These are phyloP conservation scores for Mycena floridula DNA, from an alignment of 768 basidiomycete genomes.

Conservation along the genomic window DNA sequence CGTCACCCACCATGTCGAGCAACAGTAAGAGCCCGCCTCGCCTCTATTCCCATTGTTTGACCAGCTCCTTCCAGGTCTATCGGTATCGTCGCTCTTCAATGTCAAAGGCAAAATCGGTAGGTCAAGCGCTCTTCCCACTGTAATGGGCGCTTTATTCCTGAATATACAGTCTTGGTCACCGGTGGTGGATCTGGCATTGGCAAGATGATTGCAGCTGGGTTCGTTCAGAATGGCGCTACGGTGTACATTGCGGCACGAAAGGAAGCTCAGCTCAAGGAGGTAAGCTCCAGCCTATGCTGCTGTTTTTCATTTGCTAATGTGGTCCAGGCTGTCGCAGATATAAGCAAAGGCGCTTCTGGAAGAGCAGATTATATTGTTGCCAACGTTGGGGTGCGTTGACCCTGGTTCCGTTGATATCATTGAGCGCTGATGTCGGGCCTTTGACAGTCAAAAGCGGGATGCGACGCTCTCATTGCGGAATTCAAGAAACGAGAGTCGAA, in stretches of 20 bases:
- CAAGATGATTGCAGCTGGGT: slow-evolving; percentile 76
- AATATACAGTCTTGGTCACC: slow-evolving; percentile 61
- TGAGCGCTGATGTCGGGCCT: neutral
- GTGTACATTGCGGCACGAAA: slow-evolving; percentile 90
- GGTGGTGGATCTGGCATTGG: slow-evolving; percentile 84
- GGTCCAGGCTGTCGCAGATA: slow-evolving; percentile 44
- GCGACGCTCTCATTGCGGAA: slow-evolving; percentile 61
- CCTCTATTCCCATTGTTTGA: too few relatives aligned
- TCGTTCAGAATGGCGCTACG: slow-evolving; percentile 80
- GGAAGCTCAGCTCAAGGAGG: slow-evolving; percentile 71
- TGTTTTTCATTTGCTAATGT: neutral
- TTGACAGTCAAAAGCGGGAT: slow-evolving; percentile 67
- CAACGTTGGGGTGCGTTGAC: slow-evolving; percentile 66
- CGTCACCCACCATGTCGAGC: too few relatives aligned
- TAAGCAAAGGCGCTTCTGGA: slow-evolving; percentile 56
- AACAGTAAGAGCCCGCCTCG: too few relatives aligned
- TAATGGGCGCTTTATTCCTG: slow-evolving; percentile 1
- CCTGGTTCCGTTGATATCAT: neutral
- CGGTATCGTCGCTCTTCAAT: slow-evolving; percentile 49
- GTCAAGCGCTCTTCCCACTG: slow-evolving; percentile 8
- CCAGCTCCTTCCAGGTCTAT: slow-evolving; percentile 37
- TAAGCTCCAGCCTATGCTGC: slow-evolving; percentile 18
- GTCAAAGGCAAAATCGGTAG: slow-evolving; percentile 66
- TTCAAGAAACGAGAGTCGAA: slow-evolving; percentile 66
- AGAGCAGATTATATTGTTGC: slow-evolving; percentile 70